phyloP scores from a whole-genome alignment of 768 basidiomycete genomes.

The Tylopilus intermedius region DNA sequence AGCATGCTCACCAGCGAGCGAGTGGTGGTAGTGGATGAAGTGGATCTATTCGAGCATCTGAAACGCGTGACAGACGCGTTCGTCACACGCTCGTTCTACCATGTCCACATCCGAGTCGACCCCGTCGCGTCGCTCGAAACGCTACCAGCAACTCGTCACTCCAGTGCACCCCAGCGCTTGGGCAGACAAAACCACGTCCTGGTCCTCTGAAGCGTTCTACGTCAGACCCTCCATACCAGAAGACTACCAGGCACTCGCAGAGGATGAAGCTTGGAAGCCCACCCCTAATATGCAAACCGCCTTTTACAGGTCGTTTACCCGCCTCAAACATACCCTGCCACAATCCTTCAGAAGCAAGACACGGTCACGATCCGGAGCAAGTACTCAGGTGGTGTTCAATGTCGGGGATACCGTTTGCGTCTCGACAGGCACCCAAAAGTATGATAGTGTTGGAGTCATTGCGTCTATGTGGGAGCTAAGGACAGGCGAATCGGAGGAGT shows the following conservation, averaged over 20 bases:
- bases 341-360: conserved; percentile 16
- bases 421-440: conserved; percentile 37
- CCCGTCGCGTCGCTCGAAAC: conserved; percentile 35
- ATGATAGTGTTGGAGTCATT: conserved; percentile 66
- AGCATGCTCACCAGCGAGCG: conserved; percentile 8
- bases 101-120: conserved; percentile 21
- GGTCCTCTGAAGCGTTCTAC: conserved; percentile 25
- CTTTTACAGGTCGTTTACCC: conserved; percentile 30
- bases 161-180: conserved; percentile 24
- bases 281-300: conserved; percentile 18
- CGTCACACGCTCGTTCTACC: conserved; percentile 4
- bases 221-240: conserved; percentile 19
- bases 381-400: conserved; percentile 32
- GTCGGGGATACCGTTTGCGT: conserved; percentile 70
- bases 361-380: conserved; percentile 7
- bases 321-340: conserved; percentile 12
- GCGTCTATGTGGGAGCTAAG: conserved; percentile 59
- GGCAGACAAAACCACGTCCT: conserved; percentile 24
- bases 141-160: conserved; percentile 30
- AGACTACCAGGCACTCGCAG: conserved; percentile 25
- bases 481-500: conserved; percentile 28
- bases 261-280: conserved; percentile 26
- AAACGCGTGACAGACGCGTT: conserved; percentile 23
- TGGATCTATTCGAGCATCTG: not conserved
- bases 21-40: conserved; percentile 5